Conservation (phyloP, 371 early-diverging fungal genomes). For the Batrachochytrium dendrobatidis region DNA sequence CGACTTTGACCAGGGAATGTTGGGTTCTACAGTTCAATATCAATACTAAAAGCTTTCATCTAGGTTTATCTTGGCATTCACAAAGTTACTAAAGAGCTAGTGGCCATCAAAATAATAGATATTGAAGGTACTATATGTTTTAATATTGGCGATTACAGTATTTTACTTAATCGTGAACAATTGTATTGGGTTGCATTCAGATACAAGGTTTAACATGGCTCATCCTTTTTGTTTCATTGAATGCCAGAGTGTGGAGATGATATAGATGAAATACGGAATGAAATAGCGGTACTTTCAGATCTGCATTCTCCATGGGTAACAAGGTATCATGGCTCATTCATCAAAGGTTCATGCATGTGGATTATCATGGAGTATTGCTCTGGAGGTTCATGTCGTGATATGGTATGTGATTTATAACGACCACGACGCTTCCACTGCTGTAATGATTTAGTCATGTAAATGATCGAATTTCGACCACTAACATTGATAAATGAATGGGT, state of each 20-base stretch:
- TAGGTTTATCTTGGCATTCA: constrained; percentile 32
- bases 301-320: constrained; percentile 82
- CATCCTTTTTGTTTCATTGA: constrained; percentile 3
- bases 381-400: constrained; percentile 33
- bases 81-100: constrained; percentile 15
- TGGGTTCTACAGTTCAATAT: not conserved
- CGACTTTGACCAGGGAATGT: not conserved
- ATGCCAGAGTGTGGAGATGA: constrained; percentile 81
- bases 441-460: not conserved
- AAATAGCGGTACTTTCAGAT: constrained; percentile 89
- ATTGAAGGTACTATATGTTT: constrained; percentile 31
- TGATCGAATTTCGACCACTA: not conserved
- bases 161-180: not conserved
- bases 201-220: not conserved
- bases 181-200: not conserved
- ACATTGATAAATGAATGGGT: not conserved
- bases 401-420: constrained; percentile 19
- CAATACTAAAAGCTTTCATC: too few relatives aligned
- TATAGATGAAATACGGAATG: constrained; percentile 95
- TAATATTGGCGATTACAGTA: not conserved
- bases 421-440: not conserved
- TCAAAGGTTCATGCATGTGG: constrained; percentile 29
- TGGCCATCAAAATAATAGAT: constrained; percentile 48
- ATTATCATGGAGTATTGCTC: constrained; percentile 40
- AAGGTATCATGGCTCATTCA: constrained; percentile 52